Percentiles rank a stretch among this genome's conserved stretches.
phyloP scores from a whole-genome alignment of 2,329 filamentous ascomycete genomes.

The Hirsutella rhossiliensis region DNA sequence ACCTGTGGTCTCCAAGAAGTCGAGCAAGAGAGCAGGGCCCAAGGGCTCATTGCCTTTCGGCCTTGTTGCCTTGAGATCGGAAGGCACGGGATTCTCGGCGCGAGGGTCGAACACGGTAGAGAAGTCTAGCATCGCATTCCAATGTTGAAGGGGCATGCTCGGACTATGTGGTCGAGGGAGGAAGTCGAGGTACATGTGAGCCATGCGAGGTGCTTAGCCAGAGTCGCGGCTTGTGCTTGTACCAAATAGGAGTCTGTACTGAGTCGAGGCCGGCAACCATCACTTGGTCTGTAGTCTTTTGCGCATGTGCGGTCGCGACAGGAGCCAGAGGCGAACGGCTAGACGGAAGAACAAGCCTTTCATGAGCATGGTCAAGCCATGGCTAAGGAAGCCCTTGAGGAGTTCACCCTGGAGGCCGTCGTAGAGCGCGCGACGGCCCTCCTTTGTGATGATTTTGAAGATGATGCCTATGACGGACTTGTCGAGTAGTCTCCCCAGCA shows the following conservation, averaged over 20 bases:
- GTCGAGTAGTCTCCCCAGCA: slow-evolving; percentile 13
- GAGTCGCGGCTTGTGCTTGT: too few species aligned
- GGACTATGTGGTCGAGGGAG: background rate
- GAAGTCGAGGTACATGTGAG: background rate
- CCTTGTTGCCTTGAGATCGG: slow-evolving; percentile 66
- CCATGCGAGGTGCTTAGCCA: too few species aligned
- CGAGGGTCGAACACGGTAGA: slow-evolving; percentile 75
- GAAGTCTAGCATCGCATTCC: slow-evolving; percentile 68
- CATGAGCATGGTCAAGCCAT: slow-evolving; percentile 77
- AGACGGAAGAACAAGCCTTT: slow-evolving; percentile 67
- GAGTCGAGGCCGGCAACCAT: background rate
- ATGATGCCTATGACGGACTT: slow-evolving; percentile 53
- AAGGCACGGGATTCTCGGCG: slow-evolving; percentile 87
- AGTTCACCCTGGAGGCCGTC: slow-evolving; percentile 66
- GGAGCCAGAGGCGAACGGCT: slow-evolving; percentile 61
- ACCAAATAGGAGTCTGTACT: background rate
- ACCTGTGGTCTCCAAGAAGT: slow-evolving; percentile 45
- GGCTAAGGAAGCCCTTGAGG: slow-evolving; percentile 71
- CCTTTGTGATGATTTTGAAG: slow-evolving; percentile 41
- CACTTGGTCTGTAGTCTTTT: slow-evolving; percentile 7
- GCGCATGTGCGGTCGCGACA: slow-evolving; percentile 20
- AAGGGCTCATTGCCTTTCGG: slow-evolving; percentile 55
- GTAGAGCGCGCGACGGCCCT: slow-evolving; percentile 61
- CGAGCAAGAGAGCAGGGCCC: slow-evolving; percentile 24
- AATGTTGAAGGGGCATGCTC: slow-evolving; percentile 47